A percentile compares a stretch with the other conserved stretches of the same genome.
Evolutionary conservation across 805 yeast genomes (phyloP).

Genomic region (Metschnikowia lunata): DNA sequence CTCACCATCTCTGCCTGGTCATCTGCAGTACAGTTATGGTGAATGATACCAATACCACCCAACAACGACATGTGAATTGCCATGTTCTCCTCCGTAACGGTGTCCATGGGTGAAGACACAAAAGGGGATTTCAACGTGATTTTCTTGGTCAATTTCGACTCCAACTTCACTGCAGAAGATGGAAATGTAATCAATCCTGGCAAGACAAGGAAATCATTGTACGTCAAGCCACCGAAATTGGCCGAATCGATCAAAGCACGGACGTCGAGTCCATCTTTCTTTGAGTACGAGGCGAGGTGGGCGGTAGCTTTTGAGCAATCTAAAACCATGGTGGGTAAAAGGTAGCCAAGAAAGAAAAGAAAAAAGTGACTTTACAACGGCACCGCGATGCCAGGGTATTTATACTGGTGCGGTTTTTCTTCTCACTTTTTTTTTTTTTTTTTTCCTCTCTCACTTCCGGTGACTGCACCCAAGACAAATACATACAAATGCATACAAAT

Average conservation of each 20-base stretch:
- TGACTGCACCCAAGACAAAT: not conserved
- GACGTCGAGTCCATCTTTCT: constrained; percentile 82
- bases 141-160: constrained; percentile 84
- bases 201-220: constrained; percentile 90
- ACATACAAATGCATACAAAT: no score
- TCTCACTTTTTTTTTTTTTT: constrained; percentile 4
- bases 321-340: constrained; percentile 37
- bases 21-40: constrained; percentile 93
- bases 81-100: constrained; percentile 96
- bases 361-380: constrained; percentile 1
- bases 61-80: constrained; percentile 97
- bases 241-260: constrained; percentile 84
- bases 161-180: constrained; percentile 70
- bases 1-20: constrained; percentile 98
- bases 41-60: constrained; percentile 98
- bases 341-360: constrained; percentile 41
- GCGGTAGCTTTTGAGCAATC: constrained; percentile 60
- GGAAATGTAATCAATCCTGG: constrained; percentile 95
- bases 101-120: constrained; percentile 98
- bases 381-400: constrained; percentile 7
- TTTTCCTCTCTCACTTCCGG: not conserved
- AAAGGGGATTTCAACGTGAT: constrained; percentile 91
- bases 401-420: constrained; percentile 5
- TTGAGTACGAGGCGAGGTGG: constrained; percentile 57
- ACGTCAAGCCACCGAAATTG: constrained; percentile 92